Evolutionary conservation across 2,329 filamentous ascomycete genomes (phyloP).

Genomic region (Ascochyta lentis): DNA sequence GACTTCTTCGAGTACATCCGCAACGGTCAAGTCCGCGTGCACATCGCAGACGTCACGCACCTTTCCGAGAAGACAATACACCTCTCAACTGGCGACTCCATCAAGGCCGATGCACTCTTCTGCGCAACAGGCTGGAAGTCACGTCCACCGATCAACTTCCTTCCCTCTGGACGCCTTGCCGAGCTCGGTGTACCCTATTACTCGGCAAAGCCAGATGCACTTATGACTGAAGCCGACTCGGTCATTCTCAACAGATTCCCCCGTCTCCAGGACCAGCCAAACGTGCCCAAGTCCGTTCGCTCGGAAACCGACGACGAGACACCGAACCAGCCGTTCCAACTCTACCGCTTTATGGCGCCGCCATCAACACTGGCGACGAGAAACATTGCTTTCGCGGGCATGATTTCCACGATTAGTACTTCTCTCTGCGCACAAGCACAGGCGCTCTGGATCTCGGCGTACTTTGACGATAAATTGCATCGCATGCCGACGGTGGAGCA

Average conservation of each 20-base stretch:
- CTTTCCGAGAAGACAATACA: constrained; percentile 59
- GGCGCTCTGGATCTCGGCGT: constrained; percentile 63
- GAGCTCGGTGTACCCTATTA: constrained; percentile 56
- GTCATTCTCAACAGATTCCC: constrained; percentile 20
- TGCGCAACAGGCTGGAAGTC: constrained; percentile 63
- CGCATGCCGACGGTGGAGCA: constrained; percentile 22
- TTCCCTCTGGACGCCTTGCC: constrained; percentile 3
- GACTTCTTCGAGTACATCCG: constrained; percentile 65
- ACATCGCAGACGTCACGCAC: constrained; percentile 61
- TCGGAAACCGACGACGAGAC: constrained; percentile 7
- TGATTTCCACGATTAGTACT: constrained; percentile 48
- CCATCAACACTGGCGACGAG: constrained; percentile 16
- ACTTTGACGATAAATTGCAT: constrained; percentile 61
- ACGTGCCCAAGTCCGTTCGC: constrained; percentile 12
- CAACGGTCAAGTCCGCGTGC: constrained; percentile 60
- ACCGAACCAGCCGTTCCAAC: constrained; percentile 38
- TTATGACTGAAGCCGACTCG: constrained; percentile 42
- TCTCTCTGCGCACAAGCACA: constrained; percentile 50
- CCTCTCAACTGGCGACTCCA: constrained; percentile 54
- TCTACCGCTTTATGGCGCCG: constrained; percentile 55
- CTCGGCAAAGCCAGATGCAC: constrained; percentile 19
- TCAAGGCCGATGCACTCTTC: constrained; percentile 61
- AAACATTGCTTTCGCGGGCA: constrained; percentile 28
- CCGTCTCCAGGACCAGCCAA: constrained; percentile 14
- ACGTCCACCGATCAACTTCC: constrained; percentile 14